Evolutionary conservation across 1,284 basidiomycete genomes (phyloP), one percentile per base, ranked within the genome.

Genomic region (Ceratobasidium sp.): DNA sequence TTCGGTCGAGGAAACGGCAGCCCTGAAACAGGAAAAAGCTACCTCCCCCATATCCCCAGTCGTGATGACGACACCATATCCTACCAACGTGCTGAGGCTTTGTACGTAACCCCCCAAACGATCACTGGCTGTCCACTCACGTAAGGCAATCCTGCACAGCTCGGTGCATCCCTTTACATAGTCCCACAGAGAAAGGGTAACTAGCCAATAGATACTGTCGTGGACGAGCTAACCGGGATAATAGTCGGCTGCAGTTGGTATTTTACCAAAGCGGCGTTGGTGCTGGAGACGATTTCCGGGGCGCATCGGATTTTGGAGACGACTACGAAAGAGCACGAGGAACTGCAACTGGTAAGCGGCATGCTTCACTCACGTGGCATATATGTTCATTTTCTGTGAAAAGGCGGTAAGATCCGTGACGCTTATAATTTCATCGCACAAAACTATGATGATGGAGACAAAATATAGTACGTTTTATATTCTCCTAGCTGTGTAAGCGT

Each of bases 181-280:
- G 43, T 9, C 21, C 55, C 32, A 70, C 21, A 8, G 55, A 55
- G 34, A 50, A 50, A 55, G 28, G 43, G 67, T 70, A 36, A 23
- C 41, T 32, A 14, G n/a, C 3, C 18, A 9, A 30, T 28, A 1
- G 10, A 46, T 34, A 9, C 36, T 26, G 8, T 59, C 30, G 28
- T 21, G 2, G 4, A 10, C 0, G 23, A 9, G 16, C 52, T 30
- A 10, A 12, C n/a, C 10, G 9, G 28, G n/a, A 26, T 28, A 69
- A 3, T 14, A 70, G 67, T 30, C 67, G 41, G 10, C 18, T 70
- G n/a, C 73, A 74, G 26, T 52, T 74, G 34, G 71, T 72, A 6
- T 74, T 48, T 36, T 74, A 74, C 48, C 73, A 74, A 57, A 73
- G 70, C 39, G 73, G 73, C 21, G 58, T 74, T 9, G 73, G 73